Percentiles rank a stretch among this genome's conserved stretches.
These are phyloP conservation scores for Penicillium macrosclerotiorum DNA, from an alignment of 495 filamentous ascomycete species.

Conservation along the genomic window DNA sequence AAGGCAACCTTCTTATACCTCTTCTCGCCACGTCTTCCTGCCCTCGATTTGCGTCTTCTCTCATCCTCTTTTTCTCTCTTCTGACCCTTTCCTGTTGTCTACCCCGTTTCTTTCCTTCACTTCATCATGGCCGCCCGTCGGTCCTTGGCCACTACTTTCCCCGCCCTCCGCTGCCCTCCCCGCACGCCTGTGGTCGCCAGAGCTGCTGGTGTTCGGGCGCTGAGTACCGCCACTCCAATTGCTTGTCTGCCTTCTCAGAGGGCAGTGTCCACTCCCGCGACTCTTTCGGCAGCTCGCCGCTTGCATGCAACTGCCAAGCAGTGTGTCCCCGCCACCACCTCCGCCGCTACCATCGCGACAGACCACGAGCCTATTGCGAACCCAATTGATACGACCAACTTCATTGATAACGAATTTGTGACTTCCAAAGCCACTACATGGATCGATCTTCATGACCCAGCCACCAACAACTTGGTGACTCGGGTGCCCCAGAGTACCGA, in stretches of 20 bases:
- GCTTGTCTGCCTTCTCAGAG: conserved; percentile 17
- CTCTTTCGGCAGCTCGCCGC: conserved; percentile 30
- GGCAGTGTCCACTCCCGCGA: conserved; percentile 13
- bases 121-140: conserved; percentile 46
- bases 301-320: conserved; percentile 63
- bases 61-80: conserved; percentile 3
- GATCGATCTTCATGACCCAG: conserved; percentile 93
- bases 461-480: conserved; percentile 96
- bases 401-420: conserved; percentile 88
- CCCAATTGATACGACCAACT: conserved; percentile 81
- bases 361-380: conserved; percentile 74
- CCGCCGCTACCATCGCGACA: conserved; percentile 61
- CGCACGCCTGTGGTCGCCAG: conserved; percentile 36
- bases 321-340: conserved; percentile 51
- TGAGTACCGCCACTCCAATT: conserved; percentile 26
- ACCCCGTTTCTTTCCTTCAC: conserved; percentile 1
- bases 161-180: conserved; percentile 47
- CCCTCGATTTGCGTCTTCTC: conserved; percentile 1
- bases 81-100: background rate
- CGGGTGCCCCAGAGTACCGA: conserved; percentile 95
- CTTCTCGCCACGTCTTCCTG: conserved; percentile 2
- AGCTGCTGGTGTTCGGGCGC: conserved; percentile 27
- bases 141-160: conserved; percentile 41
- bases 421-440: conserved; percentile 71
- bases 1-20: conserved; percentile 14